phyloP scores from a whole-genome alignment of 2,329 filamentous ascomycete species.

The Arthroderma uncinatum region DNA sequence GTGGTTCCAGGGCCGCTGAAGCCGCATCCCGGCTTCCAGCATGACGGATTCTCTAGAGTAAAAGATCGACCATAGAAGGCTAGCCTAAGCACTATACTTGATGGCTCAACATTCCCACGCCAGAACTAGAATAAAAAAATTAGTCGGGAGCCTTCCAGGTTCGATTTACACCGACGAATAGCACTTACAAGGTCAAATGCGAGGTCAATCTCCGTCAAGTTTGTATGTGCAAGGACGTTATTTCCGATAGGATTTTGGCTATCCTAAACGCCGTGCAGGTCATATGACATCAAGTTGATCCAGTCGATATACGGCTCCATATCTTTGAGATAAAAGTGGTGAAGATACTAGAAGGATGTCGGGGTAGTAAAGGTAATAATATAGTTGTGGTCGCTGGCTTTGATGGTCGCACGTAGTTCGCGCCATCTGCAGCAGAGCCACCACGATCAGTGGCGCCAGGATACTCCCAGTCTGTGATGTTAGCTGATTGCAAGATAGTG shows the following conservation, averaged over 20 bases:
- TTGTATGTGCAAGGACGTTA: conserved; percentile 16
- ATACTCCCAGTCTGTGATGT: too few species aligned
- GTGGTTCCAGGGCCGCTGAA: too few species aligned
- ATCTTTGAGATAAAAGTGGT: conserved; percentile 18
- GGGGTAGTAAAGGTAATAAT: neutral
- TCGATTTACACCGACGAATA: too few species aligned
- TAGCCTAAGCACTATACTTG: too few species aligned
- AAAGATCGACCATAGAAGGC: too few species aligned
- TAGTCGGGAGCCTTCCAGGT: too few species aligned
- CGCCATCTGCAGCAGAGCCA: neutral
- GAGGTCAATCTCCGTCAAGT: conserved; percentile 25
- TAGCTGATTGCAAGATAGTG: too few species aligned
- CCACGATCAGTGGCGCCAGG: conserved; percentile 23
- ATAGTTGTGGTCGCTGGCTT: too few species aligned
- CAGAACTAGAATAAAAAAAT: too few species aligned
- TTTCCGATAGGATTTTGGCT: neutral
- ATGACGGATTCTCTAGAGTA: too few species aligned
- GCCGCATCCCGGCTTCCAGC: too few species aligned
- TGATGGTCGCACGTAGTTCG: neutral
- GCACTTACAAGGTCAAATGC: conserved; percentile 19
- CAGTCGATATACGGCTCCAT: conserved; percentile 15
- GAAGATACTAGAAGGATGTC: conserved; percentile 17
- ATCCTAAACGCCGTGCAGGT: conserved; percentile 14
- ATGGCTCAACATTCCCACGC: conserved; percentile 9
- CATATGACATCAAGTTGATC: conserved; percentile 24